Base-by-base conservation (phyloP, 169 alveolate species). In the Theileria parva region DNA sequence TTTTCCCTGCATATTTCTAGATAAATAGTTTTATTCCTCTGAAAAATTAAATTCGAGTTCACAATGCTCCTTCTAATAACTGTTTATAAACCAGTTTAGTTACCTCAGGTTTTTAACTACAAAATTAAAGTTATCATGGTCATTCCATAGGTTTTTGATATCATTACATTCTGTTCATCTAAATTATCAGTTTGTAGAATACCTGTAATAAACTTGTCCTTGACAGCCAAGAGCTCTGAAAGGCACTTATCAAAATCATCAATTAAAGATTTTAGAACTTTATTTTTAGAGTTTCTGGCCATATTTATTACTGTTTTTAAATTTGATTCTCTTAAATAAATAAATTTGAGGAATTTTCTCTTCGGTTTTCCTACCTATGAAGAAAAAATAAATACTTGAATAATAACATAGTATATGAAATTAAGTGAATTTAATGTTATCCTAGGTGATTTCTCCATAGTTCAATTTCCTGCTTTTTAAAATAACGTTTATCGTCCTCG, bases 361-460 rank as follows among this genome's bases (percentile, higher is more conserved):
- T 23, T 30, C 75, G 23, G 15, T 27, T 21, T 53, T 60, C 57
- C 61, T 63, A 64, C 61, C 80, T 60, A 32, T 9, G 25, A 73
- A 27, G 61, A 73, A 73, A n/a, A 73, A 23, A 72, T 37, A n/a
- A 72, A 50, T 23, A 51, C 51, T 17, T 63, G 39, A 30, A 51
- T 25, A 63, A 72, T 12, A 0, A 32, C 34, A 59, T 30, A 28
- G 23, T 2, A 27, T 30, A 30, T 21, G 27, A 50, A 11, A 44
- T 57, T 57, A 63, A 25, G 44, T 5, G 34, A 28, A 80, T 12
- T 27, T 32, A n/a, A 11, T 15, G 1, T 79, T 80, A 94, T 28
- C 98, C 98, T 27, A 96, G 74, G 79, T 94, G 96, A 85, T 96
- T 96, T 80, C 99, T 91, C 98, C 98, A 98, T 27, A 98, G 93